Evolutionary conservation across 495 filamentous ascomycete genomes (phyloP).

Genomic region (Xylaria nigripes): DNA sequence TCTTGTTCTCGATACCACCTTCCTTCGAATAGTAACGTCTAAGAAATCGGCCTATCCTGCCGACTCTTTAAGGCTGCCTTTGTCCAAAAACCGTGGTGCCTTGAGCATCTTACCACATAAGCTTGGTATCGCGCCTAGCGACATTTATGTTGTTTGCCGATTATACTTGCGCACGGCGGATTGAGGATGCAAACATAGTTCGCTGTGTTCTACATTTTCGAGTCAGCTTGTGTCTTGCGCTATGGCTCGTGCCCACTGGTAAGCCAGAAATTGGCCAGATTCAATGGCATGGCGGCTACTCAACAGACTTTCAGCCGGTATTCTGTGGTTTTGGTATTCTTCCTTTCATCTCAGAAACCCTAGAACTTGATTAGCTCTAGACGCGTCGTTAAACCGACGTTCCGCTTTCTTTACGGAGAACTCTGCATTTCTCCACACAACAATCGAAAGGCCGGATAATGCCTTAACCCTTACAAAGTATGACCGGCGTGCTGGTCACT

Average conservation of each 20-base stretch:
- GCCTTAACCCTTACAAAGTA: slow-evolving; percentile 44
- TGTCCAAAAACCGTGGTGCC: slow-evolving; percentile 35
- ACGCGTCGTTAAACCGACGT: slow-evolving; percentile 27
- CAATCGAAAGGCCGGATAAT: slow-evolving; percentile 50
- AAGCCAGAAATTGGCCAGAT: slow-evolving; percentile 35
- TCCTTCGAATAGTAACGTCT: slow-evolving; percentile 47
- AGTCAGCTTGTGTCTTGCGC: slow-evolving; percentile 58
- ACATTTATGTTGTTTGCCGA: slow-evolving; percentile 35
- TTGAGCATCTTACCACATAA: slow-evolving; percentile 35
- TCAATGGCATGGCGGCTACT: slow-evolving; percentile 51
- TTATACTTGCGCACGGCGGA: slow-evolving; percentile 54
- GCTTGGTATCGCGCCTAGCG: slow-evolving; percentile 31
- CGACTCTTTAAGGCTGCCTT: slow-evolving; percentile 26
- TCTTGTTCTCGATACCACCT: slow-evolving; percentile 46
- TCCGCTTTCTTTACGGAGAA: slow-evolving; percentile 40
- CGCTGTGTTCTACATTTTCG: slow-evolving; percentile 54
- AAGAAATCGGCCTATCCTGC: slow-evolving; percentile 48
- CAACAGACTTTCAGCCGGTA: slow-evolving; percentile 43
- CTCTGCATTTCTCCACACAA: slow-evolving; percentile 50
- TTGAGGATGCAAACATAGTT: slow-evolving; percentile 54
- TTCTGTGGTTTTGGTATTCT: slow-evolving; percentile 33
- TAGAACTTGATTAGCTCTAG: slow-evolving; percentile 41
- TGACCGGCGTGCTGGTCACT: slow-evolving; percentile 42
- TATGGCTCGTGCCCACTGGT: slow-evolving; percentile 52
- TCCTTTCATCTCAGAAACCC: slow-evolving; percentile 42